phyloP scores from a whole-genome alignment of 139 green algal species.

The Marvania coccoides region DNA sequence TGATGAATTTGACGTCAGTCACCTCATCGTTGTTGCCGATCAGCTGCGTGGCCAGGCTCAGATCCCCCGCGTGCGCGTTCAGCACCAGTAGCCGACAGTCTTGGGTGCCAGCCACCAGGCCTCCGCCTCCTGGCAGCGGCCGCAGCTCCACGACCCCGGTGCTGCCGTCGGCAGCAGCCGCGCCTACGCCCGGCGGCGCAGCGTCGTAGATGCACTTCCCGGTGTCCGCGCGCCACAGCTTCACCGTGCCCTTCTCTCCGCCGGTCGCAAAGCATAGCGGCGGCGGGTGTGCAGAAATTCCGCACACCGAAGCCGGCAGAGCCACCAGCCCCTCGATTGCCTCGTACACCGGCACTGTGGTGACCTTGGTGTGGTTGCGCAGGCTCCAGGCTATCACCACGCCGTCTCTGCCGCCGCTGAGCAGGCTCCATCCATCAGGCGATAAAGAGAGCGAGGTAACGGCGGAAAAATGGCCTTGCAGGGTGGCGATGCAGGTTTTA shows the following conservation, averaged over 20 bases:
- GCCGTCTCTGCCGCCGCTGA: conserved; percentile 52
- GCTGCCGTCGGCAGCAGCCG: conserved; percentile 20
- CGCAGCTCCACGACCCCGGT: conserved; percentile 46
- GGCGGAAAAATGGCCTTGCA: conserved; percentile 72
- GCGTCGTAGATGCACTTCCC: conserved; percentile 50
- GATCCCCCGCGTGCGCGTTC: not conserved
- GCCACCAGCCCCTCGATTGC: conserved; percentile 59
- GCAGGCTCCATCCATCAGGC: conserved; percentile 58
- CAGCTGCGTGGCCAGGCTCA: conserved; percentile 57
- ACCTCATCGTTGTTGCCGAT: conserved; percentile 91
- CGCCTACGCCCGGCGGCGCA: not conserved
- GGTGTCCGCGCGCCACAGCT: conserved; percentile 66
- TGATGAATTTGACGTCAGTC: conserved; percentile 75
- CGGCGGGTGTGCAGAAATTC: not conserved
- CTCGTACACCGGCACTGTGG: conserved; percentile 80
- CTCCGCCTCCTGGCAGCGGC: conserved; percentile 40
- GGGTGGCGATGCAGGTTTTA: conserved; percentile 40
- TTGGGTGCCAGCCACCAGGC: conserved; percentile 59
- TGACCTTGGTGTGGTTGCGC: conserved; percentile 40
- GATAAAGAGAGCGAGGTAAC: conserved; percentile 72
- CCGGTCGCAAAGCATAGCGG: conserved; percentile 67
- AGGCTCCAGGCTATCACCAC: conserved; percentile 79
- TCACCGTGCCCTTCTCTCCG: conserved; percentile 67
- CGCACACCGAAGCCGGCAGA: conserved; percentile 3
- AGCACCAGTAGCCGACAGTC: conserved; percentile 59